These are phyloP conservation scores for Anthostomella pinea DNA, from an alignment of 2,329 filamentous ascomycete species.

Conservation along the genomic window DNA sequence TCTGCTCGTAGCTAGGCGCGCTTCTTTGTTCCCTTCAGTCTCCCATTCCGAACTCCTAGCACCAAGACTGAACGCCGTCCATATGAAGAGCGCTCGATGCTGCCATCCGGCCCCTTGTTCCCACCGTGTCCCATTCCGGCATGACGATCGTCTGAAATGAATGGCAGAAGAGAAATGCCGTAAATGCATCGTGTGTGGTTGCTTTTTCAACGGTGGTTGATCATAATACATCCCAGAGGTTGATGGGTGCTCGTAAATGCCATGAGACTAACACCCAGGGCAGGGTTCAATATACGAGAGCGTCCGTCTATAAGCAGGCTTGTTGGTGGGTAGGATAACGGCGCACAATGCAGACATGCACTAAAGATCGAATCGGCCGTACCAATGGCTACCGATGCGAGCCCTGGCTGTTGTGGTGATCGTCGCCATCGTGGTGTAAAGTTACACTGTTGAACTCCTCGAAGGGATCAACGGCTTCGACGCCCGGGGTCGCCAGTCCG, in stretches of 20 bases:
- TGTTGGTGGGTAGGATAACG: slow-evolving; percentile 1
- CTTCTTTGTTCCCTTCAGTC: neutral
- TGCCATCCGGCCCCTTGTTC: slow-evolving; percentile 18
- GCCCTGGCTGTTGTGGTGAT: slow-evolving; percentile 45
- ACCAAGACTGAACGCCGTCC: slow-evolving; percentile 18
- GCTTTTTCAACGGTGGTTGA: slow-evolving; percentile 8
- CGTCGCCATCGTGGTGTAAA: slow-evolving; percentile 91
- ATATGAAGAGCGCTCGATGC: slow-evolving; percentile 25
- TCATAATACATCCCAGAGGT: slow-evolving; percentile 20
- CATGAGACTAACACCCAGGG: neutral
- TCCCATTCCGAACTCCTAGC: neutral
- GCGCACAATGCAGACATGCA: neutral
- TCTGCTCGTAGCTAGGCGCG: too few species aligned
- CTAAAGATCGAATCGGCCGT: neutral
- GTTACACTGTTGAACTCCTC: slow-evolving; percentile 99
- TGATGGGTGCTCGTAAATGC: slow-evolving; percentile 2
- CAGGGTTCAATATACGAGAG: slow-evolving; percentile 3
- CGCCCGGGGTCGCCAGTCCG: slow-evolving; percentile 79
- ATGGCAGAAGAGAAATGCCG: slow-evolving; percentile 14
- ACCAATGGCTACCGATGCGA: slow-evolving; percentile 14
- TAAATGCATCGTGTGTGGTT: slow-evolving; percentile 13
- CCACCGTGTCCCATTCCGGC: slow-evolving; percentile 11
- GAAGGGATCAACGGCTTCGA: slow-evolving; percentile 83
- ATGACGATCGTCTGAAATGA: slow-evolving; percentile 17
- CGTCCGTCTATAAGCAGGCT: slow-evolving; percentile 9